Evolutionary conservation across 1,139 yeast genomes (phyloP), one percentile per base, ranked within the genome.

Genomic region (Saccharomyces hybrid): DNA sequence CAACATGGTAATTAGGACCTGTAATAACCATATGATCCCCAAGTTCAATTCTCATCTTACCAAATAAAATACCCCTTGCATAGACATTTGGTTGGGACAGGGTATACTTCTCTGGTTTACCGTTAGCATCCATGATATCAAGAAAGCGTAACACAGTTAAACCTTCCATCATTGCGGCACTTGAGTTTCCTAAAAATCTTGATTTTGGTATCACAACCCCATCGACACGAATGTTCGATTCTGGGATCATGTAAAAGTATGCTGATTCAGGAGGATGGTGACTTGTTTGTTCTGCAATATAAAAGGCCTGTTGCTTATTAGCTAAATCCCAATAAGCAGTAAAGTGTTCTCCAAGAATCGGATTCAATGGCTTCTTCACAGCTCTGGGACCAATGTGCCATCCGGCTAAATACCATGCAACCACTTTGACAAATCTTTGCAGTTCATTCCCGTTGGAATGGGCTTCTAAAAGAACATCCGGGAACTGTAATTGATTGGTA

Each of bases 311-410:
- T 25, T 77, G 80, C 27, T 76, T 79, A 54, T 87, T 83, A 13
- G 93, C 82, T 52, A 88, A 73, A 63, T 89, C 95, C 99, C 99
- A 93, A 68, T 87, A 91, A 66, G 97, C 86, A 14, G 88, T 78
- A 68, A 89, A 93, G 61, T 85, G 79, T 69, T 93, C 99, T 28
- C 98, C 98, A 30, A 93, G 71, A 5, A 95, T 90, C 0, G 99
- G 99, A 65, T 93, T 93, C 64, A 93, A 76, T 0, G 99, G 99
- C 71, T 93, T 93, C 70, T 95, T 93, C 11, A 93, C 99, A 0
- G 98, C 99, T 68, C 91, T 93, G 26, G 99, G 99, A 1, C 97
- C 93, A 67, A 93, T 91, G 68, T 93, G 98, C 98, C 98, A 93
- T 50, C 95, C 90, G 1, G 97, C 82, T 68, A 93, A 76, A 68